These are phyloP conservation scores for Nakaseomyces glabratus DNA, from an alignment of 1,139 yeast genomes.

Conservation along the genomic window DNA sequence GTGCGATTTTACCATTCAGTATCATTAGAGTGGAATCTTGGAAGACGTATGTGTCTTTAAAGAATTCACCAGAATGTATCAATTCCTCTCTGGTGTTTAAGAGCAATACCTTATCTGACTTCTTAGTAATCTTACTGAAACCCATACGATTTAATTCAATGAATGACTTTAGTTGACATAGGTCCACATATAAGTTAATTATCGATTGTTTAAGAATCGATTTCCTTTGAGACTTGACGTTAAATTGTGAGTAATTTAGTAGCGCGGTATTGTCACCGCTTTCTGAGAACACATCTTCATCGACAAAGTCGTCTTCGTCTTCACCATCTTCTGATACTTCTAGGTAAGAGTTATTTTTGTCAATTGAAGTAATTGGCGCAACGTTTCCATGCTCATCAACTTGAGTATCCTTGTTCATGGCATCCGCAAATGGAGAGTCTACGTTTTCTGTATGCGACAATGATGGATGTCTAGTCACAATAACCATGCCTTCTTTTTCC, in stretches of 20 bases:
- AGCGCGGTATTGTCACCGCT: conserved; percentile 33
- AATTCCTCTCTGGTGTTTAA: conserved; percentile 40
- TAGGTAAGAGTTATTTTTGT: not conserved
- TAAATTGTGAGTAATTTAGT: conserved; percentile 32
- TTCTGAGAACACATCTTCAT: conserved; percentile 26
- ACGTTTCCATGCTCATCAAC: not conserved
- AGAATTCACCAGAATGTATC: conserved; percentile 37
- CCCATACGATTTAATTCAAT: conserved; percentile 62
- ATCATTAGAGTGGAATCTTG: conserved; percentile 35
- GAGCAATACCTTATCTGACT: conserved; percentile 56
- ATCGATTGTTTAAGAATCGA: conserved; percentile 49
- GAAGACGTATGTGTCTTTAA: conserved; percentile 41
- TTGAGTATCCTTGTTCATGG: not conserved
- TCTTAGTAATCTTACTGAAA: conserved; percentile 57
- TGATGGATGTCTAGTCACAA: conserved; percentile 3
- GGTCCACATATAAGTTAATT: conserved; percentile 47
- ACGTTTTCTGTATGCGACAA: not conserved
- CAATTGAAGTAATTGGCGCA: not conserved
- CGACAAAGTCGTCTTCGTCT: conserved; percentile 24
- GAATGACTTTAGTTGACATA: conserved; percentile 57
- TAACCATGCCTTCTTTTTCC: conserved; percentile 23
- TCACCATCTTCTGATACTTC: conserved; percentile 22
- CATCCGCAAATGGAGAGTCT: not conserved
- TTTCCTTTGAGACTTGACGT: conserved; percentile 34
- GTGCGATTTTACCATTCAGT: conserved; percentile 42